phyloP scores from a whole-genome alignment of 176 grass and related monocot genomes.

The Oryza meyeriana region DNA sequence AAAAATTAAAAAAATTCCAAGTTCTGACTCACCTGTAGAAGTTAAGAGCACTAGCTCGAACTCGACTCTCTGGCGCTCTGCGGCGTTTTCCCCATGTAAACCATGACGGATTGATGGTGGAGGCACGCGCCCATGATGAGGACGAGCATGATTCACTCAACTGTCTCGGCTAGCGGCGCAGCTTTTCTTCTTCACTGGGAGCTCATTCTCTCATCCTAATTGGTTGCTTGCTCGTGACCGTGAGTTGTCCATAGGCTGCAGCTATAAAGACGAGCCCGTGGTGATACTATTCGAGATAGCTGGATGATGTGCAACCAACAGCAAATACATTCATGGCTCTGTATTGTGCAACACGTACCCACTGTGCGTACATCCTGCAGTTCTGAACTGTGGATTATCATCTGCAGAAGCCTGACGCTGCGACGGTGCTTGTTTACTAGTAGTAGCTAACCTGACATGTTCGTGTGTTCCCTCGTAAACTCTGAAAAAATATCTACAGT shows the following conservation, averaged over 20 bases:
- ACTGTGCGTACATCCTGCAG: not conserved
- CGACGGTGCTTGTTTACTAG: not conserved
- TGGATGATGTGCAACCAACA: conserved; percentile 6
- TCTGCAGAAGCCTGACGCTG: not conserved
- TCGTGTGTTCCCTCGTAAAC: not conserved
- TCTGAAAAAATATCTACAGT: not conserved
- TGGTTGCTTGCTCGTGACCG: not conserved
- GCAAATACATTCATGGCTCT: not conserved
- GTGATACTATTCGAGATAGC: not conserved
- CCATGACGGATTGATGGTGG: not conserved
- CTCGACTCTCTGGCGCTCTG: not conserved
- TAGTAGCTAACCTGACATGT: not conserved
- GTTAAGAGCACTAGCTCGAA: not conserved
- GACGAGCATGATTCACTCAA: not conserved
- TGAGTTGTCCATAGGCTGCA: not conserved
- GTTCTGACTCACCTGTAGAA: not conserved
- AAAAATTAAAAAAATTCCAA: no score
- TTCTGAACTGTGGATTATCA: not conserved
- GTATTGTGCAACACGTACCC: not conserved
- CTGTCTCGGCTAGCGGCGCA: not conserved
- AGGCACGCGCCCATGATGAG: not conserved
- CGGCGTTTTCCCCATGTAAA: not conserved
- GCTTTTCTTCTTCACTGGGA: not conserved
- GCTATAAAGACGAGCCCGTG: conserved; percentile 17
- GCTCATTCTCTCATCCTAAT: no score